phyloP scores from a whole-genome alignment of 306 rosid species.

The Morella rubra region DNA sequence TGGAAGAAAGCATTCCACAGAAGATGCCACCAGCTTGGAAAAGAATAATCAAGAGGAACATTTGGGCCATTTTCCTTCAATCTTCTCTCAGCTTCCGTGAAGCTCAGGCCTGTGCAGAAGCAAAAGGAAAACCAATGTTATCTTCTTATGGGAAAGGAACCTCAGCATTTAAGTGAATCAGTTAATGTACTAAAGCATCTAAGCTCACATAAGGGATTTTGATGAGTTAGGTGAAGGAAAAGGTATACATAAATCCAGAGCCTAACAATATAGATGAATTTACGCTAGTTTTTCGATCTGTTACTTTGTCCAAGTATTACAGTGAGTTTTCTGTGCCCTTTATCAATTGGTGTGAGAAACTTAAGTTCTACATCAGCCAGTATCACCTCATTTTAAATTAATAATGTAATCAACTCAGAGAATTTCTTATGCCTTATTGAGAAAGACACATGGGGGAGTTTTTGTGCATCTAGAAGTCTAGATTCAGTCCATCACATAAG shows the following conservation, averaged over 20 bases:
- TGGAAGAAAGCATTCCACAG: constrained; percentile 77
- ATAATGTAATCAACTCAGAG: neutral
- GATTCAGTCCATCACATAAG: neutral
- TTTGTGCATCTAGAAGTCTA: neutral
- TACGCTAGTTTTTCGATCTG: neutral
- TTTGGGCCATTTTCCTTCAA: constrained; percentile 71
- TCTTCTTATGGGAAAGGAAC: neutral
- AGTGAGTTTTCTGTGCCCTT: neutral
- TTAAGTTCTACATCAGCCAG: neutral
- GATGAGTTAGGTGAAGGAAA: neutral
- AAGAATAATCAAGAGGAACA: constrained; percentile 58
- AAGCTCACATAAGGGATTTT: neutral
- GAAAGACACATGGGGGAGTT: neutral
- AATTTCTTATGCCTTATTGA: neutral
- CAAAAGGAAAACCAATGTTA: constrained; percentile 7
- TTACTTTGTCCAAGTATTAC: neutral
- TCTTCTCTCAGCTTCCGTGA: constrained; percentile 75
- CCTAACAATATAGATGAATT: neutral
- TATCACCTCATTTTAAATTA: neutral
- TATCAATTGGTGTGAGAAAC: neutral
- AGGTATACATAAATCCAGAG: neutral
- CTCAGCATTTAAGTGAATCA: neutral
- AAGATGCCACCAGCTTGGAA: constrained; percentile 75
- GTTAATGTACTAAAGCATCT: neutral
- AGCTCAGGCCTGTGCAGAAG: constrained; percentile 64